Conservation (phyloP, 805 yeast species). For the Candida fluviatilis region DNA sequence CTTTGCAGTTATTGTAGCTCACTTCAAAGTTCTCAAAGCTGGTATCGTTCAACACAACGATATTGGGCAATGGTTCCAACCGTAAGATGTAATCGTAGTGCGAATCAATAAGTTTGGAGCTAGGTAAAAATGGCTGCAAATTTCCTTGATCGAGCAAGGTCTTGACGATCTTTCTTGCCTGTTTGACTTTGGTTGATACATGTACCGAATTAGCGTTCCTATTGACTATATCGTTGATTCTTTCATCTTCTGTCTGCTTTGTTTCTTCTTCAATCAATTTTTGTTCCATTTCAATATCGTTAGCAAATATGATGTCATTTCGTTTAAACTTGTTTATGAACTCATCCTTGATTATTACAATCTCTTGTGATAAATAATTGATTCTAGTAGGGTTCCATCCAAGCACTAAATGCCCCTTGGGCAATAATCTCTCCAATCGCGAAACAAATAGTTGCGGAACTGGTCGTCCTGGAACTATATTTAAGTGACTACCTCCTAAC, state of each 20-base stretch:
- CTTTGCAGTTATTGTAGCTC: conserved; percentile 78
- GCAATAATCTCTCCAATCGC: conserved; percentile 50
- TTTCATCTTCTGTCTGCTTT: conserved; percentile 11
- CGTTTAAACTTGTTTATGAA: conserved; percentile 65
- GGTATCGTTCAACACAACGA: conserved; percentile 59
- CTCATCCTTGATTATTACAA: conserved; percentile 71
- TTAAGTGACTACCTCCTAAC: conserved; percentile 45
- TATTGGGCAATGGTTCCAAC: conserved; percentile 75
- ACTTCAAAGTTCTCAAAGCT: conserved; percentile 69
- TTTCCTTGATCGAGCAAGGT: conserved; percentile 86
- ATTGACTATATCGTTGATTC: conserved; percentile 9
- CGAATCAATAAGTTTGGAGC: conserved; percentile 62
- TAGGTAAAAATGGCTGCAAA: conserved; percentile 70
- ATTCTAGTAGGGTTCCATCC: conserved; percentile 78
- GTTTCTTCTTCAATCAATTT: conserved; percentile 14
- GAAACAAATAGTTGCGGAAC: conserved; percentile 71
- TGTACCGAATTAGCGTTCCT: conserved; percentile 11
- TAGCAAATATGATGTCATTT: conserved; percentile 56
- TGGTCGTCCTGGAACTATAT: conserved; percentile 55
- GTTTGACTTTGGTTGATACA: conserved; percentile 44
- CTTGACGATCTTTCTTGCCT: conserved; percentile 68
- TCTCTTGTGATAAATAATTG: conserved; percentile 79
- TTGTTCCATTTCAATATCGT: conserved; percentile 23
- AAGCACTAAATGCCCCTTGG: conserved; percentile 26
- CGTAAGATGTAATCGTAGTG: conserved; percentile 66